These are phyloP conservation scores for Prunus campanulata DNA, from an alignment of 306 rosid species.

Conservation along the genomic window DNA sequence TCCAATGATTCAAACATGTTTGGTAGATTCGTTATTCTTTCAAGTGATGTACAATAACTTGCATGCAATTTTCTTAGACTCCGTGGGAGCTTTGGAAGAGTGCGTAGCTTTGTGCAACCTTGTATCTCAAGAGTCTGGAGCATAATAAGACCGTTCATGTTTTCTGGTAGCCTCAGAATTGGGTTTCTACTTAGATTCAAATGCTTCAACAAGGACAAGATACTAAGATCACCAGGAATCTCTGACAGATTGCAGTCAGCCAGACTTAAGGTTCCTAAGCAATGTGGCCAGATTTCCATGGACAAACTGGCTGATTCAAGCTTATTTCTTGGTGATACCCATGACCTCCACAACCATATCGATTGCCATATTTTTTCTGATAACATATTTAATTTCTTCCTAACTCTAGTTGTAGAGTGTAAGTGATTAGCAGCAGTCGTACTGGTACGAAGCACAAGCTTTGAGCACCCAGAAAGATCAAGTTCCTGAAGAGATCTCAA, in stretches of 20 bases:
- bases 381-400: not conserved
- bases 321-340: not conserved
- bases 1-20: not conserved
- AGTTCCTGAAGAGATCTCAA: slow-evolving; percentile 9
- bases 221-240: not conserved
- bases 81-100: not conserved
- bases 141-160: not conserved
- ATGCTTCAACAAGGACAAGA: not conserved
- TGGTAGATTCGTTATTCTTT: not conserved
- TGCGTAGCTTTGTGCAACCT: not conserved
- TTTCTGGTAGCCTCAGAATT: not conserved
- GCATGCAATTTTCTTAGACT: not conserved
- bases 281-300: not conserved
- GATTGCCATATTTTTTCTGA: not conserved
- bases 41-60: not conserved
- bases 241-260: not conserved
- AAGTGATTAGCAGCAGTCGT: not conserved
- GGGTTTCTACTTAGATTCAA: not conserved
- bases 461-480: slow-evolving; percentile 12
- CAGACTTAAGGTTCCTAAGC: not conserved
- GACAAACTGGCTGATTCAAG: not conserved
- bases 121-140: not conserved
- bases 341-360: not conserved
- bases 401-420: not conserved
- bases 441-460: not conserved